Evolutionary conservation across 352 stramenopile species (phyloP), one percentile per base, ranked within the genome.

Genomic region (Globisporangium recalcitrans): DNA sequence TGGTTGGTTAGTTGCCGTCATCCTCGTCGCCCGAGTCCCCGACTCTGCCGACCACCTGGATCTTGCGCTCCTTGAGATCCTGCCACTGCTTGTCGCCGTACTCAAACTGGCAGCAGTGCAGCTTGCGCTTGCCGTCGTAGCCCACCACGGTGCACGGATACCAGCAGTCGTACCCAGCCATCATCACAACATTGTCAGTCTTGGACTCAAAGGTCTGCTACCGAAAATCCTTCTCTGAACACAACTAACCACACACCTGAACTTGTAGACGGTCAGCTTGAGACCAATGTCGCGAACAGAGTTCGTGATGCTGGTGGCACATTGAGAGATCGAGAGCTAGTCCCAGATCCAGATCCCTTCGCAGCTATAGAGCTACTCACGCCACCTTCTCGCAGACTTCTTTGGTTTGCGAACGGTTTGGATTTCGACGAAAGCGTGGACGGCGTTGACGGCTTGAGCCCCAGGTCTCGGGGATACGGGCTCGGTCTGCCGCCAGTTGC

Each of bases 71-170:
- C 7, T 58, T 65, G 34, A 91, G 67, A 34, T 88, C 73, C 47
- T 87, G 79, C 80, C 84, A 93, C 55, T 93, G 84, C 68, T 91
- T 91, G 70, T 93, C 84, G 4, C 82, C 82, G 51, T 86, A 88
- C 40, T 93, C 81, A 52, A 91, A 93, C 60, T 89, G 80, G 49
- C 81, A 91, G 59, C 81, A 90, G 66, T 93, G 84, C 60, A 91
- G 73, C 36, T 71, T 69, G 19, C 82, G 74, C 56, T 93, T 93
- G 32, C 65, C 63, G 42, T 93, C 84, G 47, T 75, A 93, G 24
- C 84, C 81, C 19, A 93, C 80, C 42, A 93, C 66, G 1, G 72
- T 88, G 71, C 84, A 93, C 52, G 72, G 79, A 58, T 93, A 93
- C 84, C 80, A 93, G 64, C 78, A 93, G 61, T 93, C 81, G 52